Evolutionary conservation across 257 asterid species (phyloP).

Genomic region (Salvia hispanica): DNA sequence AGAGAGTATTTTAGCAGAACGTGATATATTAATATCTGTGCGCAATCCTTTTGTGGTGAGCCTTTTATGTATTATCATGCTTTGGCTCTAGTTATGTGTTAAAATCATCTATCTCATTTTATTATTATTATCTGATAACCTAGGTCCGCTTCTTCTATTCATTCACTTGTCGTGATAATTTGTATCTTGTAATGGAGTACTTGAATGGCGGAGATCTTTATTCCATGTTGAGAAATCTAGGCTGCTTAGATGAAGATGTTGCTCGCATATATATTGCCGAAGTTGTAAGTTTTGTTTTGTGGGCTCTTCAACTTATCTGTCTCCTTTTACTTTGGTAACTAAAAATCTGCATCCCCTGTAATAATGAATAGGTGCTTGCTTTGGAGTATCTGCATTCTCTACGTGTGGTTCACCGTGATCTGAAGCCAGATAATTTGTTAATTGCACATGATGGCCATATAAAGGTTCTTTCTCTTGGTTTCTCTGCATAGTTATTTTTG

Average conservation of each 20-base stretch:
- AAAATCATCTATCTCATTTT: conserved; percentile 33
- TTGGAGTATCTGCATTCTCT: conserved; percentile 94
- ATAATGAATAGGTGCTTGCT: conserved; percentile 86
- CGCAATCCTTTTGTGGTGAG: conserved; percentile 99
- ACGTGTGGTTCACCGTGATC: conserved; percentile 97
- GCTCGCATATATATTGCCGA: conserved; percentile 96
- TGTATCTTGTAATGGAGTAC: conserved; percentile 99
- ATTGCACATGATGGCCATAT: conserved; percentile 99
- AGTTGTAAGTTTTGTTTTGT: conserved; percentile 71
- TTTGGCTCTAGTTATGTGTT: conserved; percentile 23
- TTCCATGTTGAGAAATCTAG: conserved; percentile 90
- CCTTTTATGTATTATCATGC: conserved; percentile 36
- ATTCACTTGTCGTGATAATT: conserved; percentile 96
- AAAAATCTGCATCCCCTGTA: conserved; percentile 29
- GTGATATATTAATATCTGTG: conserved; percentile 93
- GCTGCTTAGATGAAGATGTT: conserved; percentile 98
- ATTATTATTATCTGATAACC: conserved; percentile 30
- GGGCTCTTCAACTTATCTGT: conserved; percentile 21
- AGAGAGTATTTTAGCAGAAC: conserved; percentile 98
- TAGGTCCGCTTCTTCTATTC: conserved; percentile 99
- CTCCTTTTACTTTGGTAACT: conserved; percentile 18
- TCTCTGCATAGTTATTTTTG: conserved; percentile 15
- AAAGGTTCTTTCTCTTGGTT: conserved; percentile 58
- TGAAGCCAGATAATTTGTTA: conserved; percentile 97
- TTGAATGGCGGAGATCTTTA: conserved; percentile 99